Evolutionary conservation across 2,329 filamentous ascomycete genomes (phyloP), one percentile per base, ranked within the genome.

Genomic region (Phialemoniopsis sp.): DNA sequence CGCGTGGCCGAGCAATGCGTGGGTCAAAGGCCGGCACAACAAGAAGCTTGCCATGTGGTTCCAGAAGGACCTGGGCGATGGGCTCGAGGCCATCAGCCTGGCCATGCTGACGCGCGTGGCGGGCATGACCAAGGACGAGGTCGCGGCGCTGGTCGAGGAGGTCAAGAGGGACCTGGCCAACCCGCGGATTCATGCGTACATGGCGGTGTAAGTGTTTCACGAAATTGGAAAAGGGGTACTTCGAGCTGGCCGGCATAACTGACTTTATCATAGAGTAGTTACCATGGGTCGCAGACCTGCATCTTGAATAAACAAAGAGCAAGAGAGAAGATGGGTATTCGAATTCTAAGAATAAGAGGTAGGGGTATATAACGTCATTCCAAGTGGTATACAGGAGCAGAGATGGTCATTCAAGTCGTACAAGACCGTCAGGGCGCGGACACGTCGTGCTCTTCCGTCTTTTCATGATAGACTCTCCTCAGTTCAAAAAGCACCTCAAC

Each of bases 401-500:
- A 13, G 30, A 32, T 32, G 6, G 5, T 5, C 30, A 32, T 32
- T 10, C 21, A 26, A 26, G 10, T 26, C 39, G 14, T 37, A 37
- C 40, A 54, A 18, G 32, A 50, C 50, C 1, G 34, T 32, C 10
- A 52, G 32, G 28, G 48, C 13, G 37, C 17, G 8, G 13, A 33
- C 13, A 30, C 33, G 3, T 34, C 36, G 13, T 48, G 44, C 14
- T 49, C 38, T 32, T 47, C 38, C 29, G 48, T 46, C 32, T 43
- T 47, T 29, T 51, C 46, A 29, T 51, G 57, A 62, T 81, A 84
- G 36, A 90, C 72, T 41, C 85, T 72, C 46, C 87, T 70, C 45
- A 96, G 70, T 62, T 95, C 91, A 59, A 97, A 93, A 10, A 83
- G 72, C 13, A 97, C 90, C 64, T 98, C 93, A 28, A 97, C 85